Evolutionary conservation across 352 stramenopile genomes (phyloP), one percentile per base, ranked within the genome.

Genomic region (Pythium diclinum): DNA sequence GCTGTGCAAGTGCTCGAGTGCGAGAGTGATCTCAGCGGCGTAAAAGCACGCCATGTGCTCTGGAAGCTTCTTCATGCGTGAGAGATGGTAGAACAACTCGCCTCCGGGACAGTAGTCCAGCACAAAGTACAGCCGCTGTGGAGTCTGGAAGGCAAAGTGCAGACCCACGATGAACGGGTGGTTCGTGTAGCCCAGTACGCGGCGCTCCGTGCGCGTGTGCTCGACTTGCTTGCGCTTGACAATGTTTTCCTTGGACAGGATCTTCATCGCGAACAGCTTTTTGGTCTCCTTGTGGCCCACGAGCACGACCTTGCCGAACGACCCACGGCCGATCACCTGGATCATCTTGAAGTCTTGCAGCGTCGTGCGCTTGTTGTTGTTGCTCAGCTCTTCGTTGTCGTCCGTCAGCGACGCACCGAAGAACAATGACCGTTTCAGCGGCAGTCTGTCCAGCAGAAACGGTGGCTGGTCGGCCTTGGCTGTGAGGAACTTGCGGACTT

Each of bases 271-370:
- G 42, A 91, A 94, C 16, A 94, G 67, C 21, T 73, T 71, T 51
- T 91, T 85, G 46, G 69, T 69, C 9, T 91, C 83, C 57, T 94
- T 94, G 32, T 61, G 63, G 61, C 86, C 81, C 69, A 94, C 86
- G 57, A 94, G 81, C 70, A 83, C 95, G 38, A 97, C 91, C 70
- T 96, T 97, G 67, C 91, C 91, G 56, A 96, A 97, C 28, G 86
- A 94, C 16, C 91, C 91, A 65, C 97, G 96, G 59, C 91, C 91
- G 57, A 97, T 94, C 51, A 95, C 89, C 62, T 95, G 96, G 55
- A 97, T 77, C 73, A 97, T 73, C 75, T 97, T 89, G 78, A 97
- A 97, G 74, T 97, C 91, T 54, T 95, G 88, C 48, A 97, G 68
- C 13, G 74, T 81, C n/a, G 90, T 92, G 84, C 59, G 84, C 92